Percentiles rank a stretch among this genome's conserved stretches.
Evolutionary conservation across 2,329 filamentous ascomycete genomes (phyloP).

Genomic region (Chaetothyriales sp.): DNA sequence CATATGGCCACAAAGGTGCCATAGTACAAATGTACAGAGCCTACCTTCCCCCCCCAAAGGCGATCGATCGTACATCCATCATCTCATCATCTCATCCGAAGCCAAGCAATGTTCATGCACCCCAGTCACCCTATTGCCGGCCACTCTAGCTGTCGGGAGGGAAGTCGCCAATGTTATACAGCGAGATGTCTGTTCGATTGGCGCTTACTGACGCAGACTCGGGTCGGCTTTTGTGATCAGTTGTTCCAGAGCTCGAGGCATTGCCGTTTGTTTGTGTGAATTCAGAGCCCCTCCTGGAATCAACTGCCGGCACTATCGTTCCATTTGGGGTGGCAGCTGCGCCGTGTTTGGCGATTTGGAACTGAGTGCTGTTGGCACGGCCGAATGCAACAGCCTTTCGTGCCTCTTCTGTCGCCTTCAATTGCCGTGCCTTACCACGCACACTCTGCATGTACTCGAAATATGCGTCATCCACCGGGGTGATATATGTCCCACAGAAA

Average conservation of each 20-base stretch:
- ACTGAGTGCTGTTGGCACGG: slow-evolving; percentile 43
- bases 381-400: slow-evolving; percentile 50
- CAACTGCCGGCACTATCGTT: slow-evolving; percentile 39
- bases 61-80: background rate
- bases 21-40: no score
- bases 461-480: slow-evolving; percentile 62
- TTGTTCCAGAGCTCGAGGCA: background rate
- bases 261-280: slow-evolving; percentile 4
- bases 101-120: no score
- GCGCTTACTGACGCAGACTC: slow-evolving; percentile 1
- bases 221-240: slow-evolving; percentile 1
- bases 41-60: no score
- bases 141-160: slow-evolving; percentile 9
- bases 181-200: slow-evolving; percentile 24
- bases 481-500: slow-evolving; percentile 78
- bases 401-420: slow-evolving; percentile 50
- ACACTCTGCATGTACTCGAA: slow-evolving; percentile 64
- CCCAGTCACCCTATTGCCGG: background rate
- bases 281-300: slow-evolving; percentile 11
- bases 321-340: slow-evolving; percentile 42
- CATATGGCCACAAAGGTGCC: no score
- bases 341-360: slow-evolving; percentile 48
- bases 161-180: slow-evolving; percentile 42
- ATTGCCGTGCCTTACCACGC: slow-evolving; percentile 53
- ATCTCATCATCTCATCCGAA: no score